These are phyloP conservation scores for Pseudohalonectria lignicola DNA, from an alignment of 2,329 filamentous ascomycete genomes.

Conservation along the genomic window DNA sequence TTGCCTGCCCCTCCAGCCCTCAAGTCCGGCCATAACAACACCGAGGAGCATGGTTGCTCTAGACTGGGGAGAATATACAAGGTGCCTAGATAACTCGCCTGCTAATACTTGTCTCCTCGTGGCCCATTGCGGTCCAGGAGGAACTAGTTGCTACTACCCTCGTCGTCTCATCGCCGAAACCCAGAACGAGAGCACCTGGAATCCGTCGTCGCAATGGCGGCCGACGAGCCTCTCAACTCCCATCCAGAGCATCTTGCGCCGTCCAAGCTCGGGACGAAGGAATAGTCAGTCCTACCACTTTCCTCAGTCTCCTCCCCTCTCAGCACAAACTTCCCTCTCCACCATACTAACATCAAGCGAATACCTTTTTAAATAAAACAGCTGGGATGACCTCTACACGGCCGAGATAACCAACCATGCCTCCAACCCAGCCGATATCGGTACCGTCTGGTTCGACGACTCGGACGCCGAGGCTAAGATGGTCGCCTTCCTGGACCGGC, in stretches of 20 bases:
- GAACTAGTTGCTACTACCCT: no score
- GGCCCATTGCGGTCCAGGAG: no score
- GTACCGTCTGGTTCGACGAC: conserved; percentile 95
- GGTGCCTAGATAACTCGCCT: no score
- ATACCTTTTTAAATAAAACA: conserved; percentile 19
- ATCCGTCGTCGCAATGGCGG: neutral
- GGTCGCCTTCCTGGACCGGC: conserved; percentile 50
- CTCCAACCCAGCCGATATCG: conserved; percentile 64
- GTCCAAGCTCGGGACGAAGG: conserved; percentile 73
- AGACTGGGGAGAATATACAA: no score
- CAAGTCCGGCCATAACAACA: no score
- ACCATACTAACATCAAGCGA: neutral
- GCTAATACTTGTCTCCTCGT: no score
- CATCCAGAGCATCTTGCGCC: conserved; percentile 62
- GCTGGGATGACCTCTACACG: conserved; percentile 68
- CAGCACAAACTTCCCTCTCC: neutral
- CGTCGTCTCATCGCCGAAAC: no score
- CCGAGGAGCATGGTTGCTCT: no score
- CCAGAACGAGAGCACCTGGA: no score
- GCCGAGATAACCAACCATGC: conserved; percentile 62
- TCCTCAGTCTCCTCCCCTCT: neutral
- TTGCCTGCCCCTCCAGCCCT: no score
- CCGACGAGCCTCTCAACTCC: neutral
- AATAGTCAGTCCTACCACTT: conserved; percentile 54
- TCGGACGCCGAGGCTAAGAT: conserved; percentile 78